Conservation (phyloP, 192 early-diverging fungal genomes). For the Rhizoclosmatium globosum region DNA sequence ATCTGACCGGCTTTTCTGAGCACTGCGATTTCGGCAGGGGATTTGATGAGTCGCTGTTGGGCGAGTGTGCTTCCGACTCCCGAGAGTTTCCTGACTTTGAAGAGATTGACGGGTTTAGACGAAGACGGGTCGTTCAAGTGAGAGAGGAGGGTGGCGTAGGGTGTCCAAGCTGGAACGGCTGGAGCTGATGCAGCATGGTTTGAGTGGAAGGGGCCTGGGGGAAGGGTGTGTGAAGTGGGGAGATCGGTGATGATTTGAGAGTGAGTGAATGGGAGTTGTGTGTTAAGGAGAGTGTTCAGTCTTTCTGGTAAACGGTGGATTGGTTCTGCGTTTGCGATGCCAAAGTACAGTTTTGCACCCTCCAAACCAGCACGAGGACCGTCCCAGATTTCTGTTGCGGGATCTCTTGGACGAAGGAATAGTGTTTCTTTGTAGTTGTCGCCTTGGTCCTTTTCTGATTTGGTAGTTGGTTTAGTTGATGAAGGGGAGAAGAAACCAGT, state of each 20-base stretch:
- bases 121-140: constrained; percentile 7
- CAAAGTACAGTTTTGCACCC: neutral
- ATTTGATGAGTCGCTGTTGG: constrained; percentile 81
- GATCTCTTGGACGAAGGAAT: constrained; percentile 85
- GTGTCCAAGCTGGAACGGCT: constrained; percentile 32
- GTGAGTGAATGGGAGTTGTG: neutral
- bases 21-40: constrained; percentile 74
- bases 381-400: constrained; percentile 87
- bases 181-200: constrained; percentile 31
- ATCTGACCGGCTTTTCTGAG: constrained; percentile 82
- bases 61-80: constrained; percentile 74
- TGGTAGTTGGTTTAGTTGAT: neutral
- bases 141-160: constrained; percentile 28
- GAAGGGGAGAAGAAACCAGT: neutral
- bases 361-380: constrained; percentile 65
- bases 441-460: constrained; percentile 43
- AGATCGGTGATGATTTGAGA: constrained; percentile 37
- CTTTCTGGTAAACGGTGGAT: constrained; percentile 43
- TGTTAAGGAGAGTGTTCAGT: constrained; percentile 26
- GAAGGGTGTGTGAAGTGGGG: constrained; percentile 33
- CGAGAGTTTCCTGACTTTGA: constrained; percentile 1
- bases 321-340: constrained; percentile 30
- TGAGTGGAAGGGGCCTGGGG: neutral
- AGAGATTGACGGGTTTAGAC: constrained; percentile 10
- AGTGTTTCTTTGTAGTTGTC: constrained; percentile 76